Percentiles rank a stretch among this genome's conserved stretches.
These are phyloP conservation scores for Podaxis rugospora DNA, from an alignment of 768 basidiomycete genomes.

Conservation along the genomic window DNA sequence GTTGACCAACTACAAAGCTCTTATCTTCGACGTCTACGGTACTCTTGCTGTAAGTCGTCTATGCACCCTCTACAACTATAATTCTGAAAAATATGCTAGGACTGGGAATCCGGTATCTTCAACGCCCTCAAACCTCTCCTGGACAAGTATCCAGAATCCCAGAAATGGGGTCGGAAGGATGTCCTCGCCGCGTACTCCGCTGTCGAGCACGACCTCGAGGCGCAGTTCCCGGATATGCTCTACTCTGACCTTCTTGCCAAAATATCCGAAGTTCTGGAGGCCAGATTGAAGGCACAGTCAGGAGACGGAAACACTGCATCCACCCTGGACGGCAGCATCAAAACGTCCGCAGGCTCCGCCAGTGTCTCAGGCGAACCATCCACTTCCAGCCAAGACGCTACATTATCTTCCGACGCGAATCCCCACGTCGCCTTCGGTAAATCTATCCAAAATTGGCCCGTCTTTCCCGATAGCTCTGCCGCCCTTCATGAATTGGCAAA, in stretches of 20 bases:
- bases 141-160: slow-evolving; percentile 31
- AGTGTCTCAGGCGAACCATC: slow-evolving; percentile 12
- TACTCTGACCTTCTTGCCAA: slow-evolving; percentile 61
- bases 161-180: slow-evolving; percentile 45
- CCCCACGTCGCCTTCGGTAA: slow-evolving; percentile 49
- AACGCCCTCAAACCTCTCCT: slow-evolving; percentile 50
- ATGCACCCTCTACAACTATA: neutral
- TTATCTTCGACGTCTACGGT: slow-evolving; percentile 76
- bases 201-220: slow-evolving; percentile 55
- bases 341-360: slow-evolving; percentile 9
- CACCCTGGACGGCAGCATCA: slow-evolving; percentile 17
- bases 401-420: slow-evolving; percentile 13
- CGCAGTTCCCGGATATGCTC: slow-evolving; percentile 49
- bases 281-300: slow-evolving; percentile 29
- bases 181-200: slow-evolving; percentile 46
- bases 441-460: slow-evolving; percentile 57
- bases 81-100: slow-evolving; percentile 26
- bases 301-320: slow-evolving; percentile 13
- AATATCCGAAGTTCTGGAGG: slow-evolving; percentile 32
- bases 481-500: slow-evolving; percentile 58
- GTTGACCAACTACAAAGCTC: slow-evolving; percentile 43
- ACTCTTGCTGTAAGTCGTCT: slow-evolving; percentile 50
- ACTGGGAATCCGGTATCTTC: slow-evolving; percentile 74
- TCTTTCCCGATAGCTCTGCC: slow-evolving; percentile 61
- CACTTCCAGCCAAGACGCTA: slow-evolving; percentile 14